phyloP scores from a whole-genome alignment of 768 basidiomycete genomes.

The Lactifluus pinguis region DNA sequence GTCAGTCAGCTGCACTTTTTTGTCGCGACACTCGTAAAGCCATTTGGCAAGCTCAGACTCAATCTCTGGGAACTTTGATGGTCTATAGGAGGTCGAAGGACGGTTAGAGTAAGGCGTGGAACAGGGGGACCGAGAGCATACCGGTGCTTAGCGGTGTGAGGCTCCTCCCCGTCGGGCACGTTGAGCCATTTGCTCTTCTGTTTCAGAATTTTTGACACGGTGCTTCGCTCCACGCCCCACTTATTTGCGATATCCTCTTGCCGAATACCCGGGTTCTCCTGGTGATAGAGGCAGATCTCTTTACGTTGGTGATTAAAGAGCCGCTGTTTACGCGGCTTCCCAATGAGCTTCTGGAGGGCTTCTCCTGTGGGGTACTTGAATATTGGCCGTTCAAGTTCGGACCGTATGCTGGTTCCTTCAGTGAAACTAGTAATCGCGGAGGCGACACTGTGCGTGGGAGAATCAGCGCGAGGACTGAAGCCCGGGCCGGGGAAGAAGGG shows the following conservation, averaged over 20 bases:
- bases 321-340: constrained; percentile 60
- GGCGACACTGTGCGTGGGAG: constrained; percentile 52
- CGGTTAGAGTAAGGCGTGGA: constrained; percentile 2
- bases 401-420: constrained; percentile 21
- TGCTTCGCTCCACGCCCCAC: constrained; percentile 81
- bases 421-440: constrained; percentile 49
- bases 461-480: constrained; percentile 42
- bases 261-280: constrained; percentile 53
- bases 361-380: constrained; percentile 15
- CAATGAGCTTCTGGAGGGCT: constrained; percentile 18
- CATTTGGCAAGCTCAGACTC: constrained; percentile 56
- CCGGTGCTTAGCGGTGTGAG: constrained; percentile 64
- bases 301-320: constrained; percentile 69
- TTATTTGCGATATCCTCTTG: constrained; percentile 77
- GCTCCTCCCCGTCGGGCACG: constrained; percentile 47
- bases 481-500: constrained; percentile 10
- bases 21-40: constrained; percentile 46
- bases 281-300: constrained; percentile 60
- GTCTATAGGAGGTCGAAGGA: constrained; percentile 33
- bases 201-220: constrained; percentile 90
- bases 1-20: constrained; percentile 50
- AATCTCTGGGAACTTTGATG: constrained; percentile 73
- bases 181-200: constrained; percentile 76
- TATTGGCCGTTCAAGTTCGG: constrained; percentile 4
- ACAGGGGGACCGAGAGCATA: constrained; percentile 24